Evolutionary conservation across 495 filamentous ascomycete species (phyloP).

Genomic region (Cenococcum geophilum): DNA sequence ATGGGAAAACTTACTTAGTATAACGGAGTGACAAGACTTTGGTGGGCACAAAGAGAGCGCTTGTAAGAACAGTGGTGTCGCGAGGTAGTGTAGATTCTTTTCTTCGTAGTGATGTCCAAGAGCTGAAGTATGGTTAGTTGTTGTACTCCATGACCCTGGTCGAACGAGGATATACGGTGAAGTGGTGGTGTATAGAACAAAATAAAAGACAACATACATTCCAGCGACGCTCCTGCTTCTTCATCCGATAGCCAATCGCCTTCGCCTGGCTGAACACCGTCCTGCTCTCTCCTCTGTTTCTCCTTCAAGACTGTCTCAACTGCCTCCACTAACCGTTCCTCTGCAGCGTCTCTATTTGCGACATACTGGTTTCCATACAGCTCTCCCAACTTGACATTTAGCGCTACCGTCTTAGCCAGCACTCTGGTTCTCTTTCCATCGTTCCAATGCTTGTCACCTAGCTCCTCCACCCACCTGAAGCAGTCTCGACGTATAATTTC

Average conservation of each 20-base stretch:
- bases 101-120: slow-evolving; percentile 66
- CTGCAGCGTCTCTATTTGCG: slow-evolving; percentile 56
- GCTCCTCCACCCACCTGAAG: slow-evolving; percentile 55
- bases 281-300: slow-evolving; percentile 54
- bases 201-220: slow-evolving; percentile 44
- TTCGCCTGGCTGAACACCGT: slow-evolving; percentile 57
- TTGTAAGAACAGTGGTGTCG: slow-evolving; percentile 82
- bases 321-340: slow-evolving; percentile 69
- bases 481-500: slow-evolving; percentile 59
- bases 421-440: slow-evolving; percentile 63
- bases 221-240: slow-evolving; percentile 65
- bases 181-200: background rate
- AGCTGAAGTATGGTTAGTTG: slow-evolving; percentile 41
- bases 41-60: slow-evolving; percentile 56
- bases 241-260: slow-evolving; percentile 68
- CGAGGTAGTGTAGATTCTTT: slow-evolving; percentile 65
- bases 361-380: slow-evolving; percentile 62
- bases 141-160: slow-evolving; percentile 1
- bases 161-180: slow-evolving; percentile 14
- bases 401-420: slow-evolving; percentile 63
- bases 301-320: slow-evolving; percentile 77
- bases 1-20: slow-evolving; percentile 52
- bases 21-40: slow-evolving; percentile 63
- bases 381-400: slow-evolving; percentile 75
- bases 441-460: slow-evolving; percentile 45